Conservation (phyloP, 148 eudicot species). For the Drosera capensis region DNA sequence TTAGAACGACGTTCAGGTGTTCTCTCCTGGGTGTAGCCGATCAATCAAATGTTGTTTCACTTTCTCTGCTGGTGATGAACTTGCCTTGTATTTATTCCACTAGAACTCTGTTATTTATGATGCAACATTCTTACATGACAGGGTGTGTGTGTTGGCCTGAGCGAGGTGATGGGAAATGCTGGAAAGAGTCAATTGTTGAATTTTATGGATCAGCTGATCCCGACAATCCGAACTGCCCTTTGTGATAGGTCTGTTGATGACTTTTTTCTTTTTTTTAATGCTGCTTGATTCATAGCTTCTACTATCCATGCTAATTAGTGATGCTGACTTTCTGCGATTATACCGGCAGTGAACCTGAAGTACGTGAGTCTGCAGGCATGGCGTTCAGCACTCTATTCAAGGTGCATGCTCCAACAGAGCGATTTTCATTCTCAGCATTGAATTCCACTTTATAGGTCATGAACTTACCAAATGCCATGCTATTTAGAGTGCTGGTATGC, state of each 20-base stretch:
- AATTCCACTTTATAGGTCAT: conserved; percentile 1
- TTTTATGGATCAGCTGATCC: conserved; percentile 86
- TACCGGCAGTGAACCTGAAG: conserved; percentile 52
- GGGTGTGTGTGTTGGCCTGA: conserved; percentile 96
- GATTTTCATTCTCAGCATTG: neutral
- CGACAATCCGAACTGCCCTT: conserved; percentile 93
- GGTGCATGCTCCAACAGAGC: conserved; percentile 27
- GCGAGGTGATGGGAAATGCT: conserved; percentile 98
- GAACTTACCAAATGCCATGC: no score
- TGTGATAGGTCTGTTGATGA: conserved; percentile 69
- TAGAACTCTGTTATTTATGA: neutral
- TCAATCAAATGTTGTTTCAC: no score
- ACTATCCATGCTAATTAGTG: neutral
- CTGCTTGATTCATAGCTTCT: no score
- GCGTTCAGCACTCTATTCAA: conserved; percentile 97
- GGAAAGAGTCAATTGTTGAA: conserved; percentile 84
- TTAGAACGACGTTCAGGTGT: no score
- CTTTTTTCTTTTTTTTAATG: no score
- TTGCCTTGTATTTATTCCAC: neutral
- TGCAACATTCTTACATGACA: conserved; percentile 13
- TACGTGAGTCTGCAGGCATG: conserved; percentile 87
- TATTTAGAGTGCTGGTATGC: conserved; percentile 90
- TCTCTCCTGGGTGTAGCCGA: no score
- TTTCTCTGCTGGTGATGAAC: neutral
- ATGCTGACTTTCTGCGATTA: conserved; percentile 4